These are phyloP conservation scores for Saccharomycopsis capsularis DNA, from an alignment of 805 yeast species.

Conservation along the genomic window DNA sequence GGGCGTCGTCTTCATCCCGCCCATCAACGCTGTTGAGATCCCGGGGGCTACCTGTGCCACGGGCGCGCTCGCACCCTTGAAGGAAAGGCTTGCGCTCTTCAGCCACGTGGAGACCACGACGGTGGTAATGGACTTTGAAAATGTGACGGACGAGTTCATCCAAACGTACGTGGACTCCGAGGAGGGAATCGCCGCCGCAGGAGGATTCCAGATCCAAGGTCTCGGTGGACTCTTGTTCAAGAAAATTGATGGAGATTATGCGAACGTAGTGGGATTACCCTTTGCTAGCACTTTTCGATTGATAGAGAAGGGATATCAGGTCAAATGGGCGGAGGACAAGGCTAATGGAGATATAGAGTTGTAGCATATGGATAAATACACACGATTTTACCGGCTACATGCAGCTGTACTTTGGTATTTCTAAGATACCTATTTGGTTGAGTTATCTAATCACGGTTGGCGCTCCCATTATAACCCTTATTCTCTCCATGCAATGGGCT, in stretches of 20 bases:
- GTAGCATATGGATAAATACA: too few species aligned
- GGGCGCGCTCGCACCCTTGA: constrained; percentile 12
- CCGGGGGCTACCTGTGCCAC: constrained; percentile 48
- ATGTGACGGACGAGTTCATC: constrained; percentile 48
- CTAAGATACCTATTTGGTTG: too few species aligned
- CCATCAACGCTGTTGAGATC: constrained; percentile 40
- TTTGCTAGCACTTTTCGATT: constrained; percentile 21
- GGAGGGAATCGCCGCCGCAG: constrained; percentile 82
- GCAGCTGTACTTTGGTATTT: too few species aligned
- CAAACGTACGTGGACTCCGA: constrained; percentile 55
- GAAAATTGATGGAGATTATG: constrained; percentile 69
- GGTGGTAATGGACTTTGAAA: constrained; percentile 33
- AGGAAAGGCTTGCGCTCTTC: constrained; percentile 1
- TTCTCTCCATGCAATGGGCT: too few species aligned
- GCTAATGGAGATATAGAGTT: too few species aligned
- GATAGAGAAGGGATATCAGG: constrained; percentile 1
- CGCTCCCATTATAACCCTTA: too few species aligned
- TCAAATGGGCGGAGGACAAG: too few species aligned
- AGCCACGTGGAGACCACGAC: constrained; percentile 36
- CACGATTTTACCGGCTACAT: too few species aligned
- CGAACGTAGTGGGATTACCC: constrained; percentile 86
- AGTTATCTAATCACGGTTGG: too few species aligned
- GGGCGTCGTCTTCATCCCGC: constrained; percentile 22
- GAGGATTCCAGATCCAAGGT: constrained; percentile 85
- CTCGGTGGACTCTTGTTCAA: constrained; percentile 58